A percentile compares a stretch with the other conserved stretches of the same genome.
Evolutionary conservation across 176 grass and related monocot genomes (phyloP).

Genomic region (Bothriochloa decipiens): DNA sequence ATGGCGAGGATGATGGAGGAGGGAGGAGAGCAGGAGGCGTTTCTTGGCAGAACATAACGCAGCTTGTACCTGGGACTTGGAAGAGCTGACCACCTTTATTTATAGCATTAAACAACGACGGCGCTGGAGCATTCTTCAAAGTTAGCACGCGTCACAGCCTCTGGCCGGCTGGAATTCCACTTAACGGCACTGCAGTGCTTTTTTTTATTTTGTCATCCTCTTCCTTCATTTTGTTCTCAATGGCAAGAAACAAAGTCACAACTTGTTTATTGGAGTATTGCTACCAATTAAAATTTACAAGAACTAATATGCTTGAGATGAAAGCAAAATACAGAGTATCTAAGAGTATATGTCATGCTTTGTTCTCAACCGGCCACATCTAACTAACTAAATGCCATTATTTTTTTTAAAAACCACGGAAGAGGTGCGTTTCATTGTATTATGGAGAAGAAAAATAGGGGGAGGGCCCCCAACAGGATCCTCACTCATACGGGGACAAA

Average conservation of each 20-base stretch:
- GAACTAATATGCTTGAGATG: not conserved
- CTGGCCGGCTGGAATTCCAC: not conserved
- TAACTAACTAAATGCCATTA: slow-evolving; percentile 33
- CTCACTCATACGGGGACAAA: too few species aligned
- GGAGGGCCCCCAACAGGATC: too few species aligned
- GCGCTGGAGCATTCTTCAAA: slow-evolving; percentile 37
- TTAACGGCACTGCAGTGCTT: not conserved
- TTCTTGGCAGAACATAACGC: slow-evolving; percentile 17
- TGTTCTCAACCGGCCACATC: not conserved
- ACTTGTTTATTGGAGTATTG: not conserved
- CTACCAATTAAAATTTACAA: not conserved
- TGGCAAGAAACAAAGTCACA: not conserved
- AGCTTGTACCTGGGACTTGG: not conserved
- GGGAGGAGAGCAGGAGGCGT: slow-evolving; percentile 1
- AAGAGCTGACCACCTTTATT: slow-evolving; percentile 46
- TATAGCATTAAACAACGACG: slow-evolving; percentile 58
- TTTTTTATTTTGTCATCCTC: not conserved
- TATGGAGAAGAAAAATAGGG: too few species aligned
- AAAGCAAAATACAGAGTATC: not conserved
- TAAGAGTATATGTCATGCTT: not conserved
- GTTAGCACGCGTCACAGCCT: slow-evolving; percentile 43
- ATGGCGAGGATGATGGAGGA: slow-evolving; percentile 30
- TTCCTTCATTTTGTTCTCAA: not conserved
- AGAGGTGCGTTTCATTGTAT: too few species aligned
- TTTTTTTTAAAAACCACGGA: too few species aligned